These are phyloP conservation scores for Picea abies DNA, from an alignment of 83 land plant genomes.

Conservation along the genomic window DNA sequence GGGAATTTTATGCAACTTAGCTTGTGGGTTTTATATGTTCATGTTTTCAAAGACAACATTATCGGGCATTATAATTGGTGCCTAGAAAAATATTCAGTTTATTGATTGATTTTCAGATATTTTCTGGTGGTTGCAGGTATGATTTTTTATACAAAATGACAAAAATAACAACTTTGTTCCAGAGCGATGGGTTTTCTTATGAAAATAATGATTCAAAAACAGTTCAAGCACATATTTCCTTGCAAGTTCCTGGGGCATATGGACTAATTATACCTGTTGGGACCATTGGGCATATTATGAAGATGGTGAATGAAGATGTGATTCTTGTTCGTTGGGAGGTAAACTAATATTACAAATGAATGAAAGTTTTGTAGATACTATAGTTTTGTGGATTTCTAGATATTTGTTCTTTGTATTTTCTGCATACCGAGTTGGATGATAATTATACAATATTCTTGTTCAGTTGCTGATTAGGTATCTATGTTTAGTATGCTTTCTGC, in stretches of 20 bases:
- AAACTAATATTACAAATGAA: neutral
- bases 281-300: conserved; percentile 58
- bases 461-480: neutral
- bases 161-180: conserved; percentile 46
- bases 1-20: too few species aligned
- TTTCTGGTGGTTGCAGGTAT: conserved; percentile 34
- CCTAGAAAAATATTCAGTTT: too few species aligned
- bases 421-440: neutral
- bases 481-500: neutral
- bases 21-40: too few species aligned
- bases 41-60: too few species aligned
- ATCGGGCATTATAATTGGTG: too few species aligned
- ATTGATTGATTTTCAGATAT: too few species aligned
- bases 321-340: conserved; percentile 84
- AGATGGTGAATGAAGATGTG: conserved; percentile 33
- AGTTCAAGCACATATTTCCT: conserved; percentile 36
- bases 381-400: neutral
- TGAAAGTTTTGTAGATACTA: neutral
- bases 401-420: neutral
- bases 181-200: conserved; percentile 28
- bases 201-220: conserved; percentile 27
- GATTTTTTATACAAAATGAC: conserved; percentile 55
- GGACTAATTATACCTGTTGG: conserved; percentile 53
- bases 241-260: conserved; percentile 56
- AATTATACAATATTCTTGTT: neutral